phyloP scores from a whole-genome alignment of 2,329 filamentous ascomycete species.

The Rhynchosporium graminicola region DNA sequence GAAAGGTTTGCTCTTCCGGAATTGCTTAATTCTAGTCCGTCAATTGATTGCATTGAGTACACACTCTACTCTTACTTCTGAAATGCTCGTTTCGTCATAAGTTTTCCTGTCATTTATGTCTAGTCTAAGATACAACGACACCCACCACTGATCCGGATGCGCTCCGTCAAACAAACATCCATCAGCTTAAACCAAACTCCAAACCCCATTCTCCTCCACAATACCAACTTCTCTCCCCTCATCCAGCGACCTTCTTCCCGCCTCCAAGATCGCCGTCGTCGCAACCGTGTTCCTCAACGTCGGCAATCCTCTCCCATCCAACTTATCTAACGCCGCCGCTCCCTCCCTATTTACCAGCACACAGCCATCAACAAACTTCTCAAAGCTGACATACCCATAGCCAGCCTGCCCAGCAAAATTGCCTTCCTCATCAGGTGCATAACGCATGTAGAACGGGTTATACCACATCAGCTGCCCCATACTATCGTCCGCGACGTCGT shows the following conservation, averaged over 20 bases:
- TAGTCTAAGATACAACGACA: too few species aligned
- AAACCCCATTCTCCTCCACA: slow-evolving; percentile 61
- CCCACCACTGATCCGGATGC: too few species aligned
- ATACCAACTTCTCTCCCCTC: slow-evolving; percentile 79
- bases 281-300: slow-evolving; percentile 88
- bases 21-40: too few species aligned
- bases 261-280: slow-evolving; percentile 88
- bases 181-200: slow-evolving; percentile 56
- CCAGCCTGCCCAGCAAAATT: slow-evolving; percentile 91
- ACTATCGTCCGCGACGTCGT: slow-evolving; percentile 87
- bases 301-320: slow-evolving; percentile 79
- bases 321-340: slow-evolving; percentile 67
- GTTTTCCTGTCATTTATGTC: too few species aligned
- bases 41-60: too few species aligned
- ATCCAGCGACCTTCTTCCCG: slow-evolving; percentile 80
- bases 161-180: too few species aligned
- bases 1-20: too few species aligned
- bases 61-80: too few species aligned
- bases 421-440: slow-evolving; percentile 90
- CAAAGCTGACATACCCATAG: slow-evolving; percentile 91
- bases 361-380: slow-evolving; percentile 93
- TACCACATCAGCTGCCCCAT: slow-evolving; percentile 75
- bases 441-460: slow-evolving; percentile 96
- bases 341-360: slow-evolving; percentile 76
- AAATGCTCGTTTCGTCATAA: too few species aligned